Conservation (phyloP, 179 eudicot species). For the Beta macrorhiza region DNA sequence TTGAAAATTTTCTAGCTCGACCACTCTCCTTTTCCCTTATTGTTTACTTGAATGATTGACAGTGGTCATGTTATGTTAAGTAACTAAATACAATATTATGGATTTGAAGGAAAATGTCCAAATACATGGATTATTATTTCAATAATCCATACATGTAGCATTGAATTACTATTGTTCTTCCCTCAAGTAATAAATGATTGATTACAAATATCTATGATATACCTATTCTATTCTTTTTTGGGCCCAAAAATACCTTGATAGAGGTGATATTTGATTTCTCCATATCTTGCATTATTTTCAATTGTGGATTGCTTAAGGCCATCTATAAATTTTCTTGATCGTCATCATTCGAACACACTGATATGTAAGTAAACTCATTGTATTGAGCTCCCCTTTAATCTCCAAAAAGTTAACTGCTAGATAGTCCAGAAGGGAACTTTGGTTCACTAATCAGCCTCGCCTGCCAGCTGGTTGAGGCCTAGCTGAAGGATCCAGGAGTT, state of each 20-base stretch:
- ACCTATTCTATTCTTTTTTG: too few species aligned
- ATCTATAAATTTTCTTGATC: background rate
- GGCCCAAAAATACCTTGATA: background rate
- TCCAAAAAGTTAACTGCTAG: background rate
- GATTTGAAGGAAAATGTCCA: too few species aligned
- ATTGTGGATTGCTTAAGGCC: background rate
- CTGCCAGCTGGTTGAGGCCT: background rate
- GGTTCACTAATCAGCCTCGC: background rate
- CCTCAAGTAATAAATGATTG: too few species aligned
- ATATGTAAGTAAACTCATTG: background rate
- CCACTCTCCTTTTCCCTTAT: background rate
- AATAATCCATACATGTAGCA: too few species aligned
- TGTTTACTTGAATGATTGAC: background rate
- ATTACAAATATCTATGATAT: too few species aligned
- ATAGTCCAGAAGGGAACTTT: background rate
- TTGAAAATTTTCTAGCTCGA: background rate
- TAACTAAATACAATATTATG: too few species aligned
- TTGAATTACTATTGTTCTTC: too few species aligned
- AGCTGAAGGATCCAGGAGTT: background rate
- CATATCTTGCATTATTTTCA: background rate
- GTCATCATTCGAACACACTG: background rate
- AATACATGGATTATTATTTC: too few species aligned
- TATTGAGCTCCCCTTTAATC: background rate
- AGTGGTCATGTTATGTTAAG: background rate
- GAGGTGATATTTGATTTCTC: background rate